Base-by-base conservation (phyloP, 441 rosid genomes). In the Pelargonium cotyledonis region DNA sequence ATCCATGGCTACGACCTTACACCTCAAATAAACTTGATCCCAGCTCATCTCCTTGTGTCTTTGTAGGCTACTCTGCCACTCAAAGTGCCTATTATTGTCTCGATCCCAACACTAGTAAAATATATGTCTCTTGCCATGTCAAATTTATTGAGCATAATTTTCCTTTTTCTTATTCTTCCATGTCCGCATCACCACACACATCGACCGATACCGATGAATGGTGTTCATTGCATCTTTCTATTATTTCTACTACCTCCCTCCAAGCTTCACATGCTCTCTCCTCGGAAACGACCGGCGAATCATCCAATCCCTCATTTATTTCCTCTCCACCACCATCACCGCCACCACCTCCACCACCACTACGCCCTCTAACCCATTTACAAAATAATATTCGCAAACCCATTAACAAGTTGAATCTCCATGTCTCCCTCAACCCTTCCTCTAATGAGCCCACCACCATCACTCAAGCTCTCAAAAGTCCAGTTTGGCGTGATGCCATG, bases 1-100 rank as follows among this genome's bases (percentile, higher is more conserved):
- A 49, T 51, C 63, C 63, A 11, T 68, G 44, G 43, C 58, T 68
- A 4, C 63, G 63, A 0, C 46, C 61, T 0, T 68, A 68, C n/a
- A 0, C 70, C 21, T n/a, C 19, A 0, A 41, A 51, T 11, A 68
- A 68, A 51, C 14, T 51, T 6, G 63, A 10, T 2, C 63, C 43
- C 4, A 3, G 19, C 2, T 68, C 46, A 3, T 1, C 2, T 6
- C 61, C 41, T 0, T 67, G 43, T 67, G 18, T 67, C 6, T 47
- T 67, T 29, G 3, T 67, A 16, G 70, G 63, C 2, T 67, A 67
- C 26, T 21, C 69, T 9, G 6, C n/a, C 1, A 8, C 8, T 11
- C 61, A 18, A n/a, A 46, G 21, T 8, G 69, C 40, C 6, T 67
- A 44, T 12, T 5, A 10, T 1, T 67, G 15, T 67, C 40, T 46